A percentile compares a stretch with the other conserved stretches of the same genome.
Conservation (phyloP, 2,329 filamentous ascomycete species). For the Lecanicillium sp. region DNA sequence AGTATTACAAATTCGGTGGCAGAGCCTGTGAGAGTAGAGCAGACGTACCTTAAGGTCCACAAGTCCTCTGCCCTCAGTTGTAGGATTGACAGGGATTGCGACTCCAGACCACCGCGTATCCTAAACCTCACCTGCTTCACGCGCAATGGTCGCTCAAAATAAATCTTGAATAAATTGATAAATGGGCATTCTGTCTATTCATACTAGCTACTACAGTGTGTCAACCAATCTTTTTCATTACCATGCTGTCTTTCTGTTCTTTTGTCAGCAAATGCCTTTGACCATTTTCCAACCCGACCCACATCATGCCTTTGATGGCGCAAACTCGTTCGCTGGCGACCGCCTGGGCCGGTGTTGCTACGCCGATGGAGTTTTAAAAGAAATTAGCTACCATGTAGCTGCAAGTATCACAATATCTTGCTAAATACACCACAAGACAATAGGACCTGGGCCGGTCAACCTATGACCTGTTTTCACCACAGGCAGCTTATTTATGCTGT, state of each 20-base stretch:
- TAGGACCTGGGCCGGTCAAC: no score
- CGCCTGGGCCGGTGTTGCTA: constrained; percentile 49
- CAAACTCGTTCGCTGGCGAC: no score
- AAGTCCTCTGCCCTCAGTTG: no score
- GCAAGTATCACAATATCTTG: no score
- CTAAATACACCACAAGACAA: no score
- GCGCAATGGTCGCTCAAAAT: neutral
- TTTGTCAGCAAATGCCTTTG: neutral
- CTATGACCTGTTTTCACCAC: no score
- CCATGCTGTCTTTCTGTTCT: neutral
- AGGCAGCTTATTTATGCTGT: no score
- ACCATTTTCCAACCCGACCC: constrained; percentile 1
- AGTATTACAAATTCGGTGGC: no score
- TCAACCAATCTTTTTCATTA: neutral
- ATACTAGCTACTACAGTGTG: neutral
- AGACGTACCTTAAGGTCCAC: no score
- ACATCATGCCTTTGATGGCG: neutral
- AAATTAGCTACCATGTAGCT: no score
- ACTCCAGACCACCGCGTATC: neutral
- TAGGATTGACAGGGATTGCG: no score
- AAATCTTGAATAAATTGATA: constrained; percentile 1
- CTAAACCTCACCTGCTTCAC: constrained; percentile 1
- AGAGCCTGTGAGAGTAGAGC: no score
- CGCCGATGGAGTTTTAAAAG: constrained; percentile 45
- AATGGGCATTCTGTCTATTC: neutral